Evolutionary conservation across 352 stramenopile species (phyloP).

Genomic region (Pilasporangium apinafurcum): DNA sequence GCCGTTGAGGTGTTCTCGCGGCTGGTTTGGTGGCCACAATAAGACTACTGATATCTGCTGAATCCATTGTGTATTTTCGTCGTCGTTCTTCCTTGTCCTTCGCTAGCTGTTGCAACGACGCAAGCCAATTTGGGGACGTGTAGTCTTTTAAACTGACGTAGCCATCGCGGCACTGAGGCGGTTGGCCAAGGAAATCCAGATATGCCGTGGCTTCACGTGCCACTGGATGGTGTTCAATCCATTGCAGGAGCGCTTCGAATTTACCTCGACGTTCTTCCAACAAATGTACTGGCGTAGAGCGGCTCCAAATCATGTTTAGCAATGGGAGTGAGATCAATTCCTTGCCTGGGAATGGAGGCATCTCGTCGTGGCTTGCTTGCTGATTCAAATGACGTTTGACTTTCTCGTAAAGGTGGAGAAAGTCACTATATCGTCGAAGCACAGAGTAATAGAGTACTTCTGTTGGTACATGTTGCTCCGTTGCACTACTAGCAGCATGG

Average conservation of each 20-base stretch:
- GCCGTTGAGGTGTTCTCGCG: no score
- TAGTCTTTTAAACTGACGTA: slow-evolving; percentile 78
- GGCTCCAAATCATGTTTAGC: slow-evolving; percentile 40
- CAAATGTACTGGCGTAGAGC: slow-evolving; percentile 31
- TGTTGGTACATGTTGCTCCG: not conserved
- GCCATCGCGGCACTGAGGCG: slow-evolving; percentile 44
- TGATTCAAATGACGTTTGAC: slow-evolving; percentile 17
- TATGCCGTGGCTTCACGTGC: slow-evolving; percentile 27
- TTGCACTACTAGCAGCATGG: slow-evolving; percentile 3
- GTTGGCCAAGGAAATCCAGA: slow-evolving; percentile 45
- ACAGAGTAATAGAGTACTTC: slow-evolving; percentile 53
- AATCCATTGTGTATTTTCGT: slow-evolving; percentile 19
- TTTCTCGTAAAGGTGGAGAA: slow-evolving; percentile 43
- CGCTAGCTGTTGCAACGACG: slow-evolving; percentile 48
- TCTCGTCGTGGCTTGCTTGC: slow-evolving; percentile 4
- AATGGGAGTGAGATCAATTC: slow-evolving; percentile 39
- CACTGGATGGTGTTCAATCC: slow-evolving; percentile 46
- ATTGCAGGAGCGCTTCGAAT: slow-evolving; percentile 51
- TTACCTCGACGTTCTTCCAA: slow-evolving; percentile 42
- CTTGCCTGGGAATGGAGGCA: slow-evolving; percentile 51
- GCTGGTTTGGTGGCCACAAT: no score
- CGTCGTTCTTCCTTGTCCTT: slow-evolving; percentile 24
- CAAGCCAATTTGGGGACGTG: slow-evolving; percentile 56
- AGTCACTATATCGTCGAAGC: slow-evolving; percentile 61
- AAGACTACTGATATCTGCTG: no score